Percentiles rank a stretch among this genome's conserved stretches.
These are phyloP conservation scores for Colletotrichum karsti DNA, from an alignment of 2,329 filamentous ascomycete genomes.

Conservation along the genomic window DNA sequence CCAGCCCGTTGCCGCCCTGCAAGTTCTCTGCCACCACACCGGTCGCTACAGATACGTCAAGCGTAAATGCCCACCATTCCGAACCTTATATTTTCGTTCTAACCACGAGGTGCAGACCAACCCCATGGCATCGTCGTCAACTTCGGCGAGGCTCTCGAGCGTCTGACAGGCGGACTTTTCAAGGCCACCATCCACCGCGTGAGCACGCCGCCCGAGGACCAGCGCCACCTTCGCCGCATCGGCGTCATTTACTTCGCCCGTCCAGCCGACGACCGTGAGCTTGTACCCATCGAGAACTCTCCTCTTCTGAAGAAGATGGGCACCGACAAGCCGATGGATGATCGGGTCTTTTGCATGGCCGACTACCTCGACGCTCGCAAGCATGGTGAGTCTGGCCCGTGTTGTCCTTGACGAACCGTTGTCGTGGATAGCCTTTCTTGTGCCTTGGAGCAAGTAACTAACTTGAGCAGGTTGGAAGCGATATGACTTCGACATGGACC, in stretches of 20 bases:
- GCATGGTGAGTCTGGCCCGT: constrained; percentile 26
- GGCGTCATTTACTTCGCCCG: constrained; percentile 50
- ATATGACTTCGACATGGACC: constrained; percentile 38
- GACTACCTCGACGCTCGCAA: constrained; percentile 39
- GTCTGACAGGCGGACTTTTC: constrained; percentile 41
- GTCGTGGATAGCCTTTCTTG: too few relatives aligned
- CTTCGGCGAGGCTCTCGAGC: constrained; percentile 41
- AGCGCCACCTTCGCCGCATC: constrained; percentile 42
- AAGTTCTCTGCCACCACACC: constrained; percentile 42
- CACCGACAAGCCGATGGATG: constrained; percentile 37
- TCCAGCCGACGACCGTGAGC: constrained; percentile 43
- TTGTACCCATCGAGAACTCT: constrained; percentile 43
- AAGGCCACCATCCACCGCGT: constrained; percentile 42
- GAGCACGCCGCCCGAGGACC: constrained; percentile 40
- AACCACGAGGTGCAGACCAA: constrained; percentile 31
- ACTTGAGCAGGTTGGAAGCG: constrained; percentile 33
- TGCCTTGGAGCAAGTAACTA: neutral
- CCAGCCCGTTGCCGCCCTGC: constrained; percentile 47
- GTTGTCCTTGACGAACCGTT: too few relatives aligned
- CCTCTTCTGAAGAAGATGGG: constrained; percentile 42
- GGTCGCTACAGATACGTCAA: constrained; percentile 47
- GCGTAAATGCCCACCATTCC: neutral
- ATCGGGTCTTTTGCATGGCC: constrained; percentile 37
- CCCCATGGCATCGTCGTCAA: constrained; percentile 47
- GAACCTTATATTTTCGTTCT: accelerated